Evolutionary conservation across 768 basidiomycete species (phyloP).

Genomic region (Russula vinacea): DNA sequence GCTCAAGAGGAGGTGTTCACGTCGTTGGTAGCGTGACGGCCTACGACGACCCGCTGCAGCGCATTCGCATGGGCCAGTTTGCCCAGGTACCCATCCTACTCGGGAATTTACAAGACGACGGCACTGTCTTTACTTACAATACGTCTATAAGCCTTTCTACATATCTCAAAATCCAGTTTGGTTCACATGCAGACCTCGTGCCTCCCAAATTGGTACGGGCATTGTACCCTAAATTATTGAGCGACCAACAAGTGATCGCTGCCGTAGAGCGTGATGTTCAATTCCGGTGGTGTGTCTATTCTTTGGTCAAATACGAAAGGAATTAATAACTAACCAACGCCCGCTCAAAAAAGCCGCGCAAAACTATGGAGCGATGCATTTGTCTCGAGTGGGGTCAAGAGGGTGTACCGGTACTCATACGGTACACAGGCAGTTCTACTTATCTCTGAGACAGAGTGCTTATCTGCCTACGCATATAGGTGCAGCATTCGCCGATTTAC

Average conservation of each 20-base stretch:
- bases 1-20: neutral
- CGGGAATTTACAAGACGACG: slow-evolving; percentile 19
- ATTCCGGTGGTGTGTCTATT: slow-evolving; percentile 15
- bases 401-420: slow-evolving; percentile 20
- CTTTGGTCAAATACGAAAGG: too few species aligned
- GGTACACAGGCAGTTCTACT: neutral
- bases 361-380: slow-evolving; percentile 22
- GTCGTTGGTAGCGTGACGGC: slow-evolving; percentile 1
- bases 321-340: too few species aligned
- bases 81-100: slow-evolving; percentile 15
- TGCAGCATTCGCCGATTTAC: slow-evolving; percentile 1
- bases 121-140: neutral
- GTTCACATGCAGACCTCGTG: neutral
- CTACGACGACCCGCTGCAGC: slow-evolving; percentile 20
- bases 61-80: slow-evolving; percentile 9
- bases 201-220: neutral
- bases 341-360: slow-evolving; percentile 4
- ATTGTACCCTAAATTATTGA: slow-evolving; percentile 14
- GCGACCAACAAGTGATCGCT: slow-evolving; percentile 11
- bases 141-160: neutral
- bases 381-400: slow-evolving; percentile 8
- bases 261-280: neutral
- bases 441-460: neutral
- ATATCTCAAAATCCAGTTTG: neutral
- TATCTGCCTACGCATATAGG: neutral